These are phyloP conservation scores for Beauveria brongniartii DNA, from an alignment of 2,329 filamentous ascomycete genomes.

Conservation along the genomic window DNA sequence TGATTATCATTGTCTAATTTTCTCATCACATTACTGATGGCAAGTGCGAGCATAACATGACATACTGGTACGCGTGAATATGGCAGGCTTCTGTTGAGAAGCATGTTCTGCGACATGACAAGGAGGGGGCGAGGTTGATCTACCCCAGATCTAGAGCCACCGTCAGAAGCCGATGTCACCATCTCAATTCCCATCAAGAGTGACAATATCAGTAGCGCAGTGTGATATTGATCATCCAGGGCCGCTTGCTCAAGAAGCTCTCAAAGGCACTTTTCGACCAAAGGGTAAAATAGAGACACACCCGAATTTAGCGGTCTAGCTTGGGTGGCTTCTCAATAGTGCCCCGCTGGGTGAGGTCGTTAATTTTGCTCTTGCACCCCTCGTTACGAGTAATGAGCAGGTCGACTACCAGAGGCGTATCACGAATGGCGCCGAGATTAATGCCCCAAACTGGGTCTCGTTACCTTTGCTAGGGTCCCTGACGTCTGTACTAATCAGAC, in stretches of 20 bases:
- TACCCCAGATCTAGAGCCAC: conserved; percentile 6
- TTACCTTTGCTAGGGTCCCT: not conserved
- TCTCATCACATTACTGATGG: not conserved
- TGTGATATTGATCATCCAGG: not conserved
- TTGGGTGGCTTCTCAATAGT: not conserved
- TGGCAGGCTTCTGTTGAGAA: not conserved
- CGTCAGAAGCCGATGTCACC: not conserved
- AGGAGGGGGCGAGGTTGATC: not conserved
- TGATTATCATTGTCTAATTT: too few relatives aligned
- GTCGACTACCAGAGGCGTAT: not conserved
- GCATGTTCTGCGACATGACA: not conserved
- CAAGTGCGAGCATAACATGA: not conserved
- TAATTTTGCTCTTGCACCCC: not conserved
- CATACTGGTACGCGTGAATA: not conserved
- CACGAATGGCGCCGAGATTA: conserved; percentile 7
- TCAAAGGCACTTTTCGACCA: not conserved
- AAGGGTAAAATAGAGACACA: conserved; percentile 1
- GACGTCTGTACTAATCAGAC: too few relatives aligned
- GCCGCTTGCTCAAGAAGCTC: not conserved
- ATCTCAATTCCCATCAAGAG: not conserved
- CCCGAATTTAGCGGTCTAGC: conserved; percentile 2
- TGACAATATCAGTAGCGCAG: not conserved
- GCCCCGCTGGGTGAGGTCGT: not conserved
- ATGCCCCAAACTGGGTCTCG: conserved; percentile 3
- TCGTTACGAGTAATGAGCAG: not conserved